Evolutionary conservation across 768 basidiomycete genomes (phyloP).

Genomic region (Podaxis sp.): DNA sequence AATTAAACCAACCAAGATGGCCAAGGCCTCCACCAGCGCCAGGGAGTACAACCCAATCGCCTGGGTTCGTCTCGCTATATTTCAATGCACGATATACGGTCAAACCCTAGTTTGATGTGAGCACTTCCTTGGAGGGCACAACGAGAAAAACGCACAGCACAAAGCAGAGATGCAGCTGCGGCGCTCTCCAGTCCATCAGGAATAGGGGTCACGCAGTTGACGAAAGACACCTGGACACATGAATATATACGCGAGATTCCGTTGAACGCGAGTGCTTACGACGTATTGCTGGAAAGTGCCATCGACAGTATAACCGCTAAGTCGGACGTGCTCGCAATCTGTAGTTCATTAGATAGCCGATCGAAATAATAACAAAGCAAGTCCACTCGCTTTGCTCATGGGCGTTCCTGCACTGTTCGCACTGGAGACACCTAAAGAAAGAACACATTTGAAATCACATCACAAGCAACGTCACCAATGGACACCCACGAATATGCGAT

Average conservation of each 20-base stretch:
- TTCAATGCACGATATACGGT: slow-evolving; percentile 89
- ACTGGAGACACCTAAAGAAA: slow-evolving; percentile 54
- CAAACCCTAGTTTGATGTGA: slow-evolving; percentile 49
- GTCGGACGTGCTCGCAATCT: slow-evolving; percentile 58
- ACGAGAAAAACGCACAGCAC: slow-evolving; percentile 52
- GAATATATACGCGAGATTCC: neutral
- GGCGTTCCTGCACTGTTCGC: slow-evolving; percentile 77
- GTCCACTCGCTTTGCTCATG: slow-evolving; percentile 63
- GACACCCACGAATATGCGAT: slow-evolving; percentile 53
- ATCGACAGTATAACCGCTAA: slow-evolving; percentile 73
- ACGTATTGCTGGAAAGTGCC: slow-evolving; percentile 78
- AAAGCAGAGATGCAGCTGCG: slow-evolving; percentile 74
- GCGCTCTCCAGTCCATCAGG: slow-evolving; percentile 66
- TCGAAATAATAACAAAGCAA: neutral
- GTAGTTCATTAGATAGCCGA: neutral
- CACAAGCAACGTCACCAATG: neutral
- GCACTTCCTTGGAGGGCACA: neutral
- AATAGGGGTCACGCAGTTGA: slow-evolving; percentile 75
- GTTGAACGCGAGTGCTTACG: slow-evolving; percentile 29
- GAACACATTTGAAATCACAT: neutral
- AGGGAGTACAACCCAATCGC: slow-evolving; percentile 76
- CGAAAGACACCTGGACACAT: slow-evolving; percentile 55
- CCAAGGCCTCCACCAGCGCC: slow-evolving; percentile 85
- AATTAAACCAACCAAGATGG: slow-evolving; percentile 55
- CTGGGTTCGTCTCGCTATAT: slow-evolving; percentile 58